A percentile compares a stretch with the other conserved stretches of the same genome.
Conservation (phyloP, 441 rosid genomes). For the Populus hybrid region DNA sequence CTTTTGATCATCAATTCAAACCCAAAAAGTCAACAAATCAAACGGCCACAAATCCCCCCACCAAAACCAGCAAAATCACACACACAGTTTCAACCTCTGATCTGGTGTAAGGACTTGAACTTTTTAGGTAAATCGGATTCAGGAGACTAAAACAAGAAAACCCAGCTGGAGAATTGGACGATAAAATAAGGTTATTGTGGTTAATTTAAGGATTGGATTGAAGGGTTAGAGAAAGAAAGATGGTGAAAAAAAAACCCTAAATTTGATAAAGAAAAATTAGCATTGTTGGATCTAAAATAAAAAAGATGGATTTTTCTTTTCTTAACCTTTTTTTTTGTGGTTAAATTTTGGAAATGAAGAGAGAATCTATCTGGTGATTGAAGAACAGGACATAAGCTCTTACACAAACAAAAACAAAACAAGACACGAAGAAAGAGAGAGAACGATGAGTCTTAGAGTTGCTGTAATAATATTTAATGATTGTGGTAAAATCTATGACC, state of each 20-base stretch:
- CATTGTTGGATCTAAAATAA: conserved; percentile 49
- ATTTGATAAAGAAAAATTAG: conserved; percentile 19
- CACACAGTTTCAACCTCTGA: conserved; percentile 31
- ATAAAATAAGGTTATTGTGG: conserved; percentile 6
- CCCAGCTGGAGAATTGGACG: conserved; percentile 11
- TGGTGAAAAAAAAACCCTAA: conserved; percentile 30
- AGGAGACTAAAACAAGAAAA: conserved; percentile 19
- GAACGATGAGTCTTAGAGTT: background rate
- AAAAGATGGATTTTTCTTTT: background rate
- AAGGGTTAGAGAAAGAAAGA: background rate
- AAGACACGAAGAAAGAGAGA: background rate
- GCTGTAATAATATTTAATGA: background rate
- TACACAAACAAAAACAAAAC: background rate
- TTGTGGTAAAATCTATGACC: conserved; percentile 8
- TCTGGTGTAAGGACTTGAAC: conserved; percentile 25
- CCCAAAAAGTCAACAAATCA: conserved; percentile 35
- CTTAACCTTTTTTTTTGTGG: background rate
- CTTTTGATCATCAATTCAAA: conserved; percentile 37
- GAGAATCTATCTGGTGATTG: conserved; percentile 16
- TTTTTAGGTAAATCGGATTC: conserved; percentile 24
- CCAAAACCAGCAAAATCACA: conserved; percentile 4
- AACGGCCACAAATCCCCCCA: conserved; percentile 19
- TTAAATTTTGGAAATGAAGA: background rate
- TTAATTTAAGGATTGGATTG: conserved; percentile 14
- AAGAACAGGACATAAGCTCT: conserved; percentile 7